Percentiles rank a stretch among this genome's conserved stretches.
Evolutionary conservation across 2,329 filamentous ascomycete species (phyloP).

Genomic region (Diaporthe nobilis): DNA sequence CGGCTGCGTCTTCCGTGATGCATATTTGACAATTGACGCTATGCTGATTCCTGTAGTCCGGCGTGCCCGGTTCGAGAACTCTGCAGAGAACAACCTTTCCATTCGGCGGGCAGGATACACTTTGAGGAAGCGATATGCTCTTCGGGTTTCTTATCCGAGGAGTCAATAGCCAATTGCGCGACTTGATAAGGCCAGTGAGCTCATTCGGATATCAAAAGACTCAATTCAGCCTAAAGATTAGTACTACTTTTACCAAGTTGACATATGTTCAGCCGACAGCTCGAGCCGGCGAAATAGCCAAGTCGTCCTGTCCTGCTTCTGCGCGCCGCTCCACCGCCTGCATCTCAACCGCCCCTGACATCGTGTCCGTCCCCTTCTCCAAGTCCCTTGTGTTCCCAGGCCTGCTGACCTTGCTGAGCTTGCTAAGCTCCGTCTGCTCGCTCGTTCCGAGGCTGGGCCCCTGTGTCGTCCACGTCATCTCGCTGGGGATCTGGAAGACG

Average conservation of each 20-base stretch:
- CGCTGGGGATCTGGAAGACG: neutral
- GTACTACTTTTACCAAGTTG: neutral
- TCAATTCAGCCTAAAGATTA: neutral
- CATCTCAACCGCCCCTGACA: neutral
- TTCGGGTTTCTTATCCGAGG: neutral
- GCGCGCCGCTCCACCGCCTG: rapidly evolving
- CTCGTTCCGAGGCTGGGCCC: slow-evolving; percentile 2
- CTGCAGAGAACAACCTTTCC: too few relatives aligned
- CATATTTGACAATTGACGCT: rapidly evolving
- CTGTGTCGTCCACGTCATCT: slow-evolving; percentile 12
- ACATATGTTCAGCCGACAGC: neutral
- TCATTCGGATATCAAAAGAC: too few relatives aligned
- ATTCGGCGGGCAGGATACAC: neutral
- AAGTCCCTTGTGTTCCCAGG: neutral
- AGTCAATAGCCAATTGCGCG: neutral
- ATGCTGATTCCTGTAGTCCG: rapidly evolving
- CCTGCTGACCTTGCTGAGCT: neutral
- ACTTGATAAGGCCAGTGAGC: too few relatives aligned
- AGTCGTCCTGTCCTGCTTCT: neutral
- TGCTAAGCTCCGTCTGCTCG: slow-evolving; percentile 19
- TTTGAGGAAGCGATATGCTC: neutral
- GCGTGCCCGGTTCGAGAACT: rapidly evolving
- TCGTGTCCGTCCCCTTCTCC: neutral
- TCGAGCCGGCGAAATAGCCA: neutral
- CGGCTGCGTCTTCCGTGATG: neutral